Percentiles rank a stretch among this genome's conserved stretches.
phyloP scores from a whole-genome alignment of 768 basidiomycete genomes.

The Baorangia bicolor region DNA sequence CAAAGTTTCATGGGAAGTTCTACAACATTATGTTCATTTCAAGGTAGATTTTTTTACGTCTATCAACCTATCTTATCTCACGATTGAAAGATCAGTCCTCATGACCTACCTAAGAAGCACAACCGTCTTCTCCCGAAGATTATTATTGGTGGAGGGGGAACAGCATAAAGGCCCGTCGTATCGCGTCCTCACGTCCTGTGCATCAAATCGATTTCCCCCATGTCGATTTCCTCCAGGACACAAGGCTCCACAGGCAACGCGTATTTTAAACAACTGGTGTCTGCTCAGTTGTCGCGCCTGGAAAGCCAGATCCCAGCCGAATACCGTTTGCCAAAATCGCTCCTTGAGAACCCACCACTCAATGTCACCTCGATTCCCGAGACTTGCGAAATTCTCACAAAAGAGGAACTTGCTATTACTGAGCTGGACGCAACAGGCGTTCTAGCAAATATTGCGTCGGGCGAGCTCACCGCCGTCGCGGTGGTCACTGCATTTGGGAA shows the following conservation, averaged over 20 bases:
- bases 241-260: constrained; percentile 23
- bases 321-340: constrained; percentile 14
- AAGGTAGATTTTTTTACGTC: background rate
- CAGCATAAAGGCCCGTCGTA: background rate
- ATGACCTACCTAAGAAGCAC: background rate
- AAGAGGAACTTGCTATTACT: constrained; percentile 36
- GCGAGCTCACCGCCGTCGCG: constrained; percentile 37
- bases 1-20: background rate
- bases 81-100: background rate
- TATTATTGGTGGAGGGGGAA: background rate
- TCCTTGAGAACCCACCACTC: constrained; percentile 25
- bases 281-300: constrained; percentile 20
- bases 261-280: constrained; percentile 17
- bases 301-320: constrained; percentile 24
- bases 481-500: constrained; percentile 45
- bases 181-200: background rate
- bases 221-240: constrained; percentile 24
- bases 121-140: background rate
- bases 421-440: constrained; percentile 38
- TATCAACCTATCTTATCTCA: too few relatives aligned
- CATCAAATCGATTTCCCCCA: background rate
- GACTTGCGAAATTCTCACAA: constrained; percentile 32
- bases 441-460: constrained; percentile 26
- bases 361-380: constrained; percentile 35
- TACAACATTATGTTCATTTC: background rate